Evolutionary conservation across 2,329 filamentous ascomycete genomes (phyloP).

Genomic region (Trichoderma oligosporum): DNA sequence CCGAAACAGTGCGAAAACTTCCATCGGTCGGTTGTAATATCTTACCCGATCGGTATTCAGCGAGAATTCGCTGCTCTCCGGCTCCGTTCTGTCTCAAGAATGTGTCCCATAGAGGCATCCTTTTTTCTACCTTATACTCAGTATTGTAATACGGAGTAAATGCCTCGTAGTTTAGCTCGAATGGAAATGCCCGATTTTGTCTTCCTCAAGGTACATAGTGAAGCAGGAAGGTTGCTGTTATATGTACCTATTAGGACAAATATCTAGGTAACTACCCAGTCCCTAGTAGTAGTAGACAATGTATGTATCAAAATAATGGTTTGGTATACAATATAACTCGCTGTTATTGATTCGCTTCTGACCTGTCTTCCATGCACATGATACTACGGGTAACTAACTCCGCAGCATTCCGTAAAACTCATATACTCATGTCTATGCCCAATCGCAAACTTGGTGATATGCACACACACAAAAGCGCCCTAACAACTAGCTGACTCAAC

Average conservation of each 20-base stretch:
- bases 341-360: not conserved
- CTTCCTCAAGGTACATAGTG: not conserved
- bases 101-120: not conserved
- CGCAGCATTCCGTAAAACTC: not conserved
- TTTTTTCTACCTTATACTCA: too few relatives aligned
- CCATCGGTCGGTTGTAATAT: slow-evolving; percentile 1
- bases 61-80: not conserved
- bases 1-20: not conserved
- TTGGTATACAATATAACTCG: too few relatives aligned
- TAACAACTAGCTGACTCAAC: not conserved
- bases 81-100: not conserved
- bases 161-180: not conserved
- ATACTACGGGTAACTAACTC: too few relatives aligned
- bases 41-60: not conserved
- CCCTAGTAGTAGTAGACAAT: too few relatives aligned
- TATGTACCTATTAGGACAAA: too few relatives aligned
- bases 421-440: not conserved
- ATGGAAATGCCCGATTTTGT: not conserved
- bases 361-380: not conserved
- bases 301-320: too few relatives aligned
- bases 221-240: too few relatives aligned
- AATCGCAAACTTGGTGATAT: too few relatives aligned
- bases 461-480: not conserved
- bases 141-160: too few relatives aligned
- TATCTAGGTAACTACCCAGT: too few relatives aligned